These are phyloP conservation scores for Venturia asperata DNA, from an alignment of 2,329 filamentous ascomycete species.

Conservation along the genomic window DNA sequence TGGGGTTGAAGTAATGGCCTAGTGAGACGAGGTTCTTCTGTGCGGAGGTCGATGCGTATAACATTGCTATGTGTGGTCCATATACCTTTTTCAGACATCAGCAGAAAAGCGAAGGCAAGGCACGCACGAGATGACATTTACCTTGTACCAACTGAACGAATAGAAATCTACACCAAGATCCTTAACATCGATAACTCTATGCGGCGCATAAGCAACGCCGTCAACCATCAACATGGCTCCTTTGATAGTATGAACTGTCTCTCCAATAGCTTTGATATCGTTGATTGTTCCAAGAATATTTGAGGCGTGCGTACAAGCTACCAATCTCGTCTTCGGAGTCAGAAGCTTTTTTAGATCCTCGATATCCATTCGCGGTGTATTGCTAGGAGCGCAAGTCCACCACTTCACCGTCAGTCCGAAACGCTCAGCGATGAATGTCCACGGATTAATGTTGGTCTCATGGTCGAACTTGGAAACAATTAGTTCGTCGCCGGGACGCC, in stretches of 20 bases:
- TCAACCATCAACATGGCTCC: conserved; percentile 62
- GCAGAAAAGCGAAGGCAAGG: background rate
- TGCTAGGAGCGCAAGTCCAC: conserved; percentile 46
- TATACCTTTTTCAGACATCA: conserved; percentile 40
- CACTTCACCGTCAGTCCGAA: conserved; percentile 59
- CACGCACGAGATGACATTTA: background rate
- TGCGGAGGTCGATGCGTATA: conserved; percentile 57
- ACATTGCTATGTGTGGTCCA: conserved; percentile 64
- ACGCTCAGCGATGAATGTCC: conserved; percentile 60
- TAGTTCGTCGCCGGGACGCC: conserved; percentile 51
- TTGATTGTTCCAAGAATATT: conserved; percentile 69
- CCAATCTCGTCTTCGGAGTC: conserved; percentile 57
- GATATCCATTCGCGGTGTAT: conserved; percentile 53
- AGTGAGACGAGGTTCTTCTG: conserved; percentile 51
- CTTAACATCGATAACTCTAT: conserved; percentile 61
- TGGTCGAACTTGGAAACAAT: conserved; percentile 67
- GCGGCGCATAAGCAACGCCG: conserved; percentile 69
- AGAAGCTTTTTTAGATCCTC: conserved; percentile 54
- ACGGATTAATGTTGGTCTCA: conserved; percentile 69
- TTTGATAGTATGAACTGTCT: conserved; percentile 42
- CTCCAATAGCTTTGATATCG: conserved; percentile 51
- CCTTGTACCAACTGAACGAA: conserved; percentile 73
- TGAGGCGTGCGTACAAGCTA: conserved; percentile 65
- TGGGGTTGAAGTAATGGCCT: conserved; percentile 62
- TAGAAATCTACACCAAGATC: conserved; percentile 68